Base-by-base conservation (phyloP, 352 stramenopile genomes). In the Globisporangium nodosum region DNA sequence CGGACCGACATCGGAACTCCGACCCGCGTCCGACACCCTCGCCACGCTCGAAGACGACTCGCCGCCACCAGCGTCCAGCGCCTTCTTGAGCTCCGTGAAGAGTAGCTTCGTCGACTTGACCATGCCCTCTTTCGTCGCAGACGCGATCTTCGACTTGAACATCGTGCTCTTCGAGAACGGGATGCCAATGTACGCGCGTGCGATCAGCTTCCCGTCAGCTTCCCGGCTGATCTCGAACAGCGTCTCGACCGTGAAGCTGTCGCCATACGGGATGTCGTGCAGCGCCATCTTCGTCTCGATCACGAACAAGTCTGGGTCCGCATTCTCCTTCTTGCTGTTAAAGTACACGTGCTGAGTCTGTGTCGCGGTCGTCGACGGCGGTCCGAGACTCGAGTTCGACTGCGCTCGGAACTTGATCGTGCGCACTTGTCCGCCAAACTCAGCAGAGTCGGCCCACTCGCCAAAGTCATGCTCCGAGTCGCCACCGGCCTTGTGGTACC, bases 141-240 rank as follows among this genome's bases (percentile, higher is more conserved):
- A 88, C n/a, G 82, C 68, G 47, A 94, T 94, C 67, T 92, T 94
- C 4, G 73, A 77, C 68, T 88, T 88, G 60, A 90, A 94, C 77
- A 94, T 88, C 24, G 81, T 92, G 46, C 74, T 85, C 56, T 92
- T 94, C 18, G 76, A 86, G 64, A 94, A 94, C 49, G 82, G 81
- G 48, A 94, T 73, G 37, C 60, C 80, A 6, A 89, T 69, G 52
- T 72, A 90, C n/a, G 89, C 81, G 30, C 72, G 70, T 2, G 70
- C 78, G 8, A 70, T 52, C 5, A 66, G 65, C 40, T 73, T 69
- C 11, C 68, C 74, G 12, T 76, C 66, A 3, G 61, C 52, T 13
- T 83, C 76, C 52, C 80, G 75, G 18, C 75, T 72, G 39, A 81
- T 52, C 20, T 70, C 50, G 49, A 85, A 84, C 16, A 87, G 64